These are phyloP conservation scores for Aspergillus sp. DNA, from an alignment of 2,329 filamentous ascomycete species.

Conservation along the genomic window DNA sequence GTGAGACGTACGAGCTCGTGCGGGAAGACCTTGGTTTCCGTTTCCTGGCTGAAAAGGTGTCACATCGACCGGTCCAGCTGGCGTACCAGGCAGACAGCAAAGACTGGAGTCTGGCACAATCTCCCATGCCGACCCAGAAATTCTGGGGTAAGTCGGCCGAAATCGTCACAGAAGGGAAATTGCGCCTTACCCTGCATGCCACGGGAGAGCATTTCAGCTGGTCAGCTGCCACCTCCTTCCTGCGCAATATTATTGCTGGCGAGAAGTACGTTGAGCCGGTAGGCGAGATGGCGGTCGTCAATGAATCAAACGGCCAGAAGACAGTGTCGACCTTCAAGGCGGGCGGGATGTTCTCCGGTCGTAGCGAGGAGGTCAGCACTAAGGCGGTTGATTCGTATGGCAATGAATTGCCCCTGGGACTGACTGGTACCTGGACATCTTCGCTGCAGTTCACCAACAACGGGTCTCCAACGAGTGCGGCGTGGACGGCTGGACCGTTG, in stretches of 20 bases:
- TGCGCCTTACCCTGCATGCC: slow-evolving; percentile 70
- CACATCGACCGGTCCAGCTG: slow-evolving; percentile 84
- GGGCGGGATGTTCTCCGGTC: slow-evolving; percentile 95
- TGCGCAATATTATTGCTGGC: slow-evolving; percentile 93
- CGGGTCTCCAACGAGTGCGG: slow-evolving; percentile 57
- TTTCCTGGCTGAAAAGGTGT: slow-evolving; percentile 92
- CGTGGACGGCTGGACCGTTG: slow-evolving; percentile 75
- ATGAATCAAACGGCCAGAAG: slow-evolving; percentile 78
- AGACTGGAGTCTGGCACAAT: slow-evolving; percentile 82
- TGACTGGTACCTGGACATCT: slow-evolving; percentile 81
- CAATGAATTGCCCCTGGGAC: slow-evolving; percentile 58
- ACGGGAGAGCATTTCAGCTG: slow-evolving; percentile 82
- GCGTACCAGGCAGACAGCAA: slow-evolving; percentile 88
- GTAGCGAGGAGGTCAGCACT: slow-evolving; percentile 82
- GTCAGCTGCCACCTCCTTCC: slow-evolving; percentile 80
- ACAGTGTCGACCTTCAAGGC: slow-evolving; percentile 86
- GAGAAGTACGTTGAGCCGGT: slow-evolving; percentile 98
- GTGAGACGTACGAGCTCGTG: slow-evolving; percentile 91
- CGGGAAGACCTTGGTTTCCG: slow-evolving; percentile 83
- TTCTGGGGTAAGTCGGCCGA: slow-evolving; percentile 98
- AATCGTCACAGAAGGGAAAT: slow-evolving; percentile 84
- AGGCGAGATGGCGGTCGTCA: slow-evolving; percentile 78
- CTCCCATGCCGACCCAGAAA: slow-evolving; percentile 84
- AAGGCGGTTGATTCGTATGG: slow-evolving; percentile 67
- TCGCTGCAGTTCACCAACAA: slow-evolving; percentile 63